phyloP scores from a whole-genome alignment of 257 asterid species.

The Ballota nigra region DNA sequence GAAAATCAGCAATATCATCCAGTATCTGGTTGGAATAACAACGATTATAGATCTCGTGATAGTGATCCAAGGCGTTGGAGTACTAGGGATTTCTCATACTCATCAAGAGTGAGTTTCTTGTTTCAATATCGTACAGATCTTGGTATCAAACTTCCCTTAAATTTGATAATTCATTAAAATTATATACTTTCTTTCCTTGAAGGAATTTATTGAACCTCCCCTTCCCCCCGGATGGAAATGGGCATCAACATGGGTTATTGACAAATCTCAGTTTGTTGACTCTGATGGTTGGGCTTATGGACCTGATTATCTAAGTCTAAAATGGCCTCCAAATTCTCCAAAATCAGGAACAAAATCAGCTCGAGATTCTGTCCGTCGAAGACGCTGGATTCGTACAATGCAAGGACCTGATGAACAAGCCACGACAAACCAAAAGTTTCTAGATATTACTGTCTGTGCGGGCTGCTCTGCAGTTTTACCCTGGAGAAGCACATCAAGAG shows the following conservation, averaged over 20 bases:
- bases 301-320: conserved; percentile 51
- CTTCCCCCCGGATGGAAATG: conserved; percentile 71
- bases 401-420: conserved; percentile 42
- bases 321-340: conserved; percentile 64
- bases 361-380: conserved; percentile 54
- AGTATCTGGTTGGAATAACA: conserved; percentile 52
- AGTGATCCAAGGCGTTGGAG: conserved; percentile 57
- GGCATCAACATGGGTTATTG: conserved; percentile 64
- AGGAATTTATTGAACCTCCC: conserved; percentile 65
- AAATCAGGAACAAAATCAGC: conserved; percentile 52
- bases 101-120: conserved; percentile 46
- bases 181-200: conserved; percentile 12
- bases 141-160: conserved; percentile 2
- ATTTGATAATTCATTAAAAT: not conserved
- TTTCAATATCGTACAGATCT: not conserved
- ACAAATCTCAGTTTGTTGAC: conserved; percentile 62
- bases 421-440: conserved; percentile 33
- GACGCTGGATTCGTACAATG: conserved; percentile 64
- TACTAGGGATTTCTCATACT: conserved; percentile 56
- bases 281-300: conserved; percentile 71
- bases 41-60: conserved; percentile 32
- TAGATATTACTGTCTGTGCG: conserved; percentile 46
- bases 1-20: conserved; percentile 60
- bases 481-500: conserved; percentile 73
- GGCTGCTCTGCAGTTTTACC: conserved; percentile 70